A percentile compares a stretch with the other conserved stretches of the same genome.
phyloP scores from a whole-genome alignment of 108 stramenopile genomes.

The Nannochloropsis salina region DNA sequence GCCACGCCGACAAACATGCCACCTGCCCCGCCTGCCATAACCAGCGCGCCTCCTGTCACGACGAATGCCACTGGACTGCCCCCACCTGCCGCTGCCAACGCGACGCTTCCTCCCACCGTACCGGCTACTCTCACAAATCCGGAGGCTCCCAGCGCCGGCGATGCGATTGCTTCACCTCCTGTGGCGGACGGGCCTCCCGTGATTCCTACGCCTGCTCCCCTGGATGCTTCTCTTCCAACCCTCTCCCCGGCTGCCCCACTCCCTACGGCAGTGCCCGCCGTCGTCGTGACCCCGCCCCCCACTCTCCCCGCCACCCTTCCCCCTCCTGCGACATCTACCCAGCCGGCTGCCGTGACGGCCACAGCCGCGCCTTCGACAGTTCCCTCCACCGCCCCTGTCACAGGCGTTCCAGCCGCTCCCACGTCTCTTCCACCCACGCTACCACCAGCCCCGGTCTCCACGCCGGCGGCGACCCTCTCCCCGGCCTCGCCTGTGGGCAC shows the following conservation, averaged over 20 bases:
- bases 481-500: not conserved
- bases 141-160: too few species aligned
- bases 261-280: not conserved
- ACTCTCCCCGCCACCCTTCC: not conserved
- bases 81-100: too few species aligned
- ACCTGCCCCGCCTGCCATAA: too few species aligned
- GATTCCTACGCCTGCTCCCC: too few species aligned
- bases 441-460: not conserved
- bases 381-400: not conserved
- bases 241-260: not conserved
- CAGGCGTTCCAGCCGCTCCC: not conserved
- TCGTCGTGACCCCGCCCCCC: not conserved
- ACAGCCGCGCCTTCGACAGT: not conserved
- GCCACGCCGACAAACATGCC: too few species aligned
- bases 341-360: not conserved
- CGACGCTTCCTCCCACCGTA: too few species aligned
- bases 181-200: too few species aligned
- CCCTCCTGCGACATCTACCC: not conserved
- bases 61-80: too few species aligned
- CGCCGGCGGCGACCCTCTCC: not conserved
- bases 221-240: too few species aligned
- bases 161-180: too few species aligned
- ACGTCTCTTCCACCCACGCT: not conserved
- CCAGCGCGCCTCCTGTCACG: too few species aligned
- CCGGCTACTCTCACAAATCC: too few species aligned